These are phyloP conservation scores for Dictyostelium firmibasis DNA, from an alignment of 78 protist genomes.

Conservation along the genomic window DNA sequence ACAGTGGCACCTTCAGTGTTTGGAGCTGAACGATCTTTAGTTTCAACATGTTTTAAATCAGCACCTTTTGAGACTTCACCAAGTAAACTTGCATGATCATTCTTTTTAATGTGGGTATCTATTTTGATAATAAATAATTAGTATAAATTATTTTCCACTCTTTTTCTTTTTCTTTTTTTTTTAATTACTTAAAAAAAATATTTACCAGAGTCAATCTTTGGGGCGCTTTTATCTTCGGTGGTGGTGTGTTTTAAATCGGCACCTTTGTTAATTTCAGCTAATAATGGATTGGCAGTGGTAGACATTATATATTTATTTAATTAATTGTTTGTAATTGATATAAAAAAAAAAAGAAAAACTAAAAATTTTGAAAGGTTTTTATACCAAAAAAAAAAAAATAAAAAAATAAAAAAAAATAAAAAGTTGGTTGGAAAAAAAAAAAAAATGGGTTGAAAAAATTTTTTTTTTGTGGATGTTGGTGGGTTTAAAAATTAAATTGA, in stretches of 20 bases:
- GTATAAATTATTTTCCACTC: no score
- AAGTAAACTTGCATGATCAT: not conserved
- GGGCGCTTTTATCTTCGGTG: not conserved
- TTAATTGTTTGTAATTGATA: not conserved
- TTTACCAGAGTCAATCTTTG: not conserved
- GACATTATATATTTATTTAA: not conserved
- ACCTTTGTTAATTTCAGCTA: not conserved
- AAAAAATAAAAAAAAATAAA: no score
- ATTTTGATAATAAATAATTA: no score
- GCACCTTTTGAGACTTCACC: slow-evolving; percentile 35
- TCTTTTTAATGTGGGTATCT: slow-evolving; percentile 2
- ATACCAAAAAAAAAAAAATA: not conserved
- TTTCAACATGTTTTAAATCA: not conserved
- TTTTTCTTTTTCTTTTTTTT: no score
- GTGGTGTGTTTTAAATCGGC: not conserved
- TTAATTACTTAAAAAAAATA: no score
- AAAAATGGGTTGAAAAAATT: not conserved
- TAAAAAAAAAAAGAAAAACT: no score
- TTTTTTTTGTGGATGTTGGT: not conserved
- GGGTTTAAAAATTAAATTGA: not conserved
- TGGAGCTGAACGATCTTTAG: slow-evolving; percentile 19
- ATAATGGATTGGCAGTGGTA: not conserved
- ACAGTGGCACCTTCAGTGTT: not conserved
- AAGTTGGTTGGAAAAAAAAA: not conserved
- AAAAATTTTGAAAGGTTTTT: no score